Base-by-base conservation (phyloP, 345 rosid genomes). In the Boechera stricta region DNA sequence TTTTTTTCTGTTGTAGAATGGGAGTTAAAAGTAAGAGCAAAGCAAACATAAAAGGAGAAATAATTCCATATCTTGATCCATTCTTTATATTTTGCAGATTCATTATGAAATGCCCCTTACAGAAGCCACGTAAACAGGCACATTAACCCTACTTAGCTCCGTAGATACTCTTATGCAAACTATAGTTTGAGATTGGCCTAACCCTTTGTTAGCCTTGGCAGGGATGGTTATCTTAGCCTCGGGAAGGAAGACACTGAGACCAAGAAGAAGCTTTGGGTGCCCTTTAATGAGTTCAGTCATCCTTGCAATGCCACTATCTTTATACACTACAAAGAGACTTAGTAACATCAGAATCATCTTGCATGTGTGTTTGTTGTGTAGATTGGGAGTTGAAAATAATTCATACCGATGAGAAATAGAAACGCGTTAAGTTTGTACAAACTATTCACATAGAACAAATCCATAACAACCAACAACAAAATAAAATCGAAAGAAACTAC, bases 181-280 rank as follows among this genome's bases (percentile, higher is more conserved):
- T 48, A 16, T 16, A 13, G 64, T 54, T 54, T 54, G 59, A 54
- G 6, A 28, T 11, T 12, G 8, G 35, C 35, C 6, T 54, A 54
- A 54, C 4, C 4, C 59, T 54, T 35, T 39, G 41, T 58, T 5
- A 59, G 28, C 67, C 51, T 62, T 31, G 13, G 35, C 12, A 42
- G 11, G 35, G 11, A 63, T 12, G 21, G 29, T 35, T 59, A 11
- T 0, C 7, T 18, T 36, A 60, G 31, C 47, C 21, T 44, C 1
- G 4, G 39, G 56, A 31, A 47, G 7, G 41, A 65, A 32, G 41
- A 16, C 41, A 31, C n/a, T 10, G 10, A 47, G 36, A 48, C 29
- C 56, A 32, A 2, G 70, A 65, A 65, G 56, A 31, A 65, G 56
- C 55, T 10, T 16, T 9, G 15, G 29, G 29, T 65, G 55, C 18